These are phyloP conservation scores for Alternaria angustiovoidea DNA, from an alignment of 2,329 filamentous ascomycete species.

Conservation along the genomic window DNA sequence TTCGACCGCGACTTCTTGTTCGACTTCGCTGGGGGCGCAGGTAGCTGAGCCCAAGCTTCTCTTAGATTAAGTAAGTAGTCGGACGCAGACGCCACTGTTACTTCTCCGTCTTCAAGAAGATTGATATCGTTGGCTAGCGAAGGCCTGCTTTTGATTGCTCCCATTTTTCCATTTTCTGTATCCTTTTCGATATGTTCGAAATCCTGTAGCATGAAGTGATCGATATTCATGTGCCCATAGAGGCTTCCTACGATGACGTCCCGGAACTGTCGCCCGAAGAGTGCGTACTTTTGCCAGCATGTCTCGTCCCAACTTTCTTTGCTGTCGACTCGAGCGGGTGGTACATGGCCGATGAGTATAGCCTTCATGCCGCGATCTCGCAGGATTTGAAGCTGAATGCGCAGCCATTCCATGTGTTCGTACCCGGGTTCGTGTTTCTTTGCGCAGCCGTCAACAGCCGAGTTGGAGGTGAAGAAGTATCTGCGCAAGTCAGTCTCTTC, in stretches of 20 bases:
- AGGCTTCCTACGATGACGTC: conserved; percentile 83
- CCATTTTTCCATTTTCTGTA: conserved; percentile 55
- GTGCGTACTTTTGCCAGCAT: conserved; percentile 96
- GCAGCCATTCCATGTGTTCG: conserved; percentile 95
- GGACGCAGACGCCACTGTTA: conserved; percentile 72
- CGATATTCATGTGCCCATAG: conserved; percentile 98
- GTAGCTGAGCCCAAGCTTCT: conserved; percentile 78
- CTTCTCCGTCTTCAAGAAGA: conserved; percentile 53
- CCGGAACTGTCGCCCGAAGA: conserved; percentile 90
- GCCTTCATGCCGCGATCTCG: conserved; percentile 89
- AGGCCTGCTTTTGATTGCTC: conserved; percentile 22
- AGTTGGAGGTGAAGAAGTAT: conserved; percentile 94
- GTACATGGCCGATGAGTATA: conserved; percentile 92
- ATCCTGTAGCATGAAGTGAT: conserved; percentile 95
- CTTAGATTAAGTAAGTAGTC: conserved; percentile 84
- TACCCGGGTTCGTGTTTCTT: conserved; percentile 83
- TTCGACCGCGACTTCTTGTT: conserved; percentile 26
- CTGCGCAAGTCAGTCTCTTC: conserved; percentile 29
- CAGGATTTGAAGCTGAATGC: conserved; percentile 84
- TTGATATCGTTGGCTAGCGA: conserved; percentile 40
- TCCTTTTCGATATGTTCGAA: conserved; percentile 75
- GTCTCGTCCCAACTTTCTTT: conserved; percentile 95
- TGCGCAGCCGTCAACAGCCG: conserved; percentile 89
- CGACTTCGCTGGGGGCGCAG: conserved; percentile 52
- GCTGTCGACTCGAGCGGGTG: conserved; percentile 82